phyloP scores from a whole-genome alignment of 2,329 filamentous ascomycete genomes.

The Nemania serpens region DNA sequence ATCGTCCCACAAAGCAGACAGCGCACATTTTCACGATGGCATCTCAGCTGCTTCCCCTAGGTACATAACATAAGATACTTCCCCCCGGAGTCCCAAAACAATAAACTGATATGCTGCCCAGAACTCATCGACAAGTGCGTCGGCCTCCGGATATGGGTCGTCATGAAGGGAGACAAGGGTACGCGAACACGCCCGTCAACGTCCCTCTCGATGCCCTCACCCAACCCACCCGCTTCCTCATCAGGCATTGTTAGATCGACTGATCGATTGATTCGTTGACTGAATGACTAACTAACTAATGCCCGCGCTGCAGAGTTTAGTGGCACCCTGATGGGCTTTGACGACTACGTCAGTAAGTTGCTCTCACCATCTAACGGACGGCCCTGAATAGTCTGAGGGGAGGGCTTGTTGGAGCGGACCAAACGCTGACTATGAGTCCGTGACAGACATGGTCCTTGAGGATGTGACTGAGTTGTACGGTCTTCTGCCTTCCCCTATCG shows the following conservation, averaged over 20 bases:
- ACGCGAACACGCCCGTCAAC: too few species aligned
- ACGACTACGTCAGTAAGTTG: conserved; percentile 99
- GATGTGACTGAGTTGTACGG: conserved; percentile 92
- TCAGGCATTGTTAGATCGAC: neutral
- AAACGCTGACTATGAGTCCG: conserved; percentile 11
- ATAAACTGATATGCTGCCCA: conserved; percentile 45
- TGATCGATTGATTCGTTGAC: too few species aligned
- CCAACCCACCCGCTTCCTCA: neutral
- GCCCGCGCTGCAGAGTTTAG: conserved; percentile 73
- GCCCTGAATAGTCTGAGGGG: neutral
- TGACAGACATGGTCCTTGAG: conserved; percentile 92
- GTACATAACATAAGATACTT: conserved; percentile 49
- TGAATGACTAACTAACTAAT: neutral
- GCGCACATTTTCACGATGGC: too few species aligned
- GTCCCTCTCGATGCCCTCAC: too few species aligned
- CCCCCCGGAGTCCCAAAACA: neutral
- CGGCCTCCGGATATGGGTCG: conserved; percentile 95
- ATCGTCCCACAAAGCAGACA: too few species aligned
- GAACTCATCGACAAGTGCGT: conserved; percentile 99
- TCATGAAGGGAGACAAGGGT: conserved; percentile 99
- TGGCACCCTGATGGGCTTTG: conserved; percentile 91
- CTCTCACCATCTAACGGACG: neutral
- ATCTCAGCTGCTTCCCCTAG: conserved; percentile 74
- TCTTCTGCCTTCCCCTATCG: neutral
- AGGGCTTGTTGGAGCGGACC: too few species aligned